Percentiles rank a stretch among this genome's conserved stretches.
Evolutionary conservation across 2,329 filamentous ascomycete genomes (phyloP).

Genomic region (Chaetothyriales sp.): DNA sequence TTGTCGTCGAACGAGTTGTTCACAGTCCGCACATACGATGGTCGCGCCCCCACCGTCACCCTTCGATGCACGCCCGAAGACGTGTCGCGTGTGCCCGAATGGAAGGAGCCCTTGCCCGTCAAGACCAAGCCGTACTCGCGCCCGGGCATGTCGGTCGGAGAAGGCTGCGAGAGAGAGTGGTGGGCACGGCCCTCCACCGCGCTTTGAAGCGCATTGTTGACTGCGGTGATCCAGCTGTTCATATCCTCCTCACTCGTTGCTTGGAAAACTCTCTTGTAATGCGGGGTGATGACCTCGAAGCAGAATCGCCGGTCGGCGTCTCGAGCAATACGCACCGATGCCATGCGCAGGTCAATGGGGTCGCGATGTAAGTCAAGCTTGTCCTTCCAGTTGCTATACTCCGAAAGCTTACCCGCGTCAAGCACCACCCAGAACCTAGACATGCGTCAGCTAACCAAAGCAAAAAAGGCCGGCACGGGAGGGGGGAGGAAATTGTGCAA

Average conservation of each 20-base stretch:
- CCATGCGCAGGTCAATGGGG: conserved; percentile 90
- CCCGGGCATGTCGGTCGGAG: conserved; percentile 47
- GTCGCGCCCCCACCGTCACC: conserved; percentile 80
- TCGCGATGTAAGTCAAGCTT: conserved; percentile 94
- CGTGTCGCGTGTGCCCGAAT: conserved; percentile 39
- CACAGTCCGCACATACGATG: conserved; percentile 51
- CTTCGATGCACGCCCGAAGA: conserved; percentile 57
- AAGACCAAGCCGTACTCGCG: conserved; percentile 85
- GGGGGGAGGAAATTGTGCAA: too few relatives aligned
- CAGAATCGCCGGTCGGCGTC: conserved; percentile 92
- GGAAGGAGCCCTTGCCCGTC: conserved; percentile 69
- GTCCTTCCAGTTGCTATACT: conserved; percentile 99
- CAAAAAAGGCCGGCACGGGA: conserved; percentile 20
- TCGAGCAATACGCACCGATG: conserved; percentile 86
- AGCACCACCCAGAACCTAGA: conserved; percentile 92
- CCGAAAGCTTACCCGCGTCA: conserved; percentile 88
- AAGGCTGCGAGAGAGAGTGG: conserved; percentile 31
- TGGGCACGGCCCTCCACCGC: conserved; percentile 70
- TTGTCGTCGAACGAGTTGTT: conserved; percentile 59
- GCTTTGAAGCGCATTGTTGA: conserved; percentile 88
- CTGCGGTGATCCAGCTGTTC: conserved; percentile 87
- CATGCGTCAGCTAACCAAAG: background rate
- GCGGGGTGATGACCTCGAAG: conserved; percentile 95
- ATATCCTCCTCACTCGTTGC: conserved; percentile 96
- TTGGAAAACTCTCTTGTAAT: conserved; percentile 91